Evolutionary conservation across 345 rosid species (phyloP).

Genomic region (Rhodamnia argentea): DNA sequence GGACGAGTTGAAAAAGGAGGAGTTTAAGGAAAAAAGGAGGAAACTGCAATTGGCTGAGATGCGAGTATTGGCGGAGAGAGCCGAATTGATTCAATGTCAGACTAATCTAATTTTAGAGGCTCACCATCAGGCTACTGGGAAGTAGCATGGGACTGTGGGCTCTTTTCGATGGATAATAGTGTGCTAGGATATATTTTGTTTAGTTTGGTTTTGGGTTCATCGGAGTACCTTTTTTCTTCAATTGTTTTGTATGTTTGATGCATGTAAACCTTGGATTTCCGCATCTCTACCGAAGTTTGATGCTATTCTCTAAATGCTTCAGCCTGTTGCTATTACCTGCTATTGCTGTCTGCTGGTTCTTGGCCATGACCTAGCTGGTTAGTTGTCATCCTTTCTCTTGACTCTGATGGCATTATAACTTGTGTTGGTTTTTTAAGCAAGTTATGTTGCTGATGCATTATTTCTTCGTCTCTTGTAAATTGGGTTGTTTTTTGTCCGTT

Average conservation of each 20-base stretch:
- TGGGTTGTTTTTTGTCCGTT: not conserved
- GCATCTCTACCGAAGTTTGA: not conserved
- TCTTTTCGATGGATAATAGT: not conserved
- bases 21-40: constrained; percentile 5
- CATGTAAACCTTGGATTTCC: not conserved
- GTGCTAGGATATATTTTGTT: not conserved
- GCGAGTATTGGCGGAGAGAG: constrained; percentile 1
- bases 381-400: not conserved
- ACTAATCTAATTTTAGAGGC: not conserved
- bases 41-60: not conserved
- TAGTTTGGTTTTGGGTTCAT: not conserved
- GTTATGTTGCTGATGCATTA: not conserved
- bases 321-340: not conserved
- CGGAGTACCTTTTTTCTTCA: not conserved
- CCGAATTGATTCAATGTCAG: not conserved
- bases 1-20: not conserved
- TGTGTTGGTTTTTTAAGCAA: not conserved
- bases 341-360: not conserved
- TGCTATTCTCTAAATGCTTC: not conserved
- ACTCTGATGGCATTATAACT: not conserved
- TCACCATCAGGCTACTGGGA: not conserved
- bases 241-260: not conserved
- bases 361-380: not conserved
- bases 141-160: not conserved
- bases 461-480: not conserved